Percentiles rank a stretch among this genome's conserved stretches.
These are phyloP conservation scores for Ustilago lituana DNA, from an alignment of 1,284 basidiomycete genomes.

Conservation along the genomic window DNA sequence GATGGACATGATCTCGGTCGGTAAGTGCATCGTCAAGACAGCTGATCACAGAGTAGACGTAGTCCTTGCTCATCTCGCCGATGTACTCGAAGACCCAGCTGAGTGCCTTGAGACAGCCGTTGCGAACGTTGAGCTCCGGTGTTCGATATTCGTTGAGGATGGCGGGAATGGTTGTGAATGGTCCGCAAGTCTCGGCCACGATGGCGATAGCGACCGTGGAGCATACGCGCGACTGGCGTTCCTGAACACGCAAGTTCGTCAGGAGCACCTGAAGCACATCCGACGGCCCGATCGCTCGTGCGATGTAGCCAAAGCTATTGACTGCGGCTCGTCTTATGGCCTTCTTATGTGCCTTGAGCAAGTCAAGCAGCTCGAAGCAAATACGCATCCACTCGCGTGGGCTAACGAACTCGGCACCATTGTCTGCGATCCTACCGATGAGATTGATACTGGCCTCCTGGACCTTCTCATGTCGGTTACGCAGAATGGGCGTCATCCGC, in stretches of 20 bases:
- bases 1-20: slow-evolving; percentile 96
- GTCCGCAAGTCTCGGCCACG: slow-evolving; percentile 89
- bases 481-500: slow-evolving; percentile 98
- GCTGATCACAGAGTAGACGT: slow-evolving; percentile 94
- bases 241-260: slow-evolving; percentile 96
- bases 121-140: slow-evolving; percentile 92
- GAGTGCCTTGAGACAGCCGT: slow-evolving; percentile 97
- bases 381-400: slow-evolving; percentile 99
- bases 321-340: slow-evolving; percentile 97
- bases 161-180: slow-evolving; percentile 98
- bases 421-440: slow-evolving; percentile 99
- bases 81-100: slow-evolving; percentile 99
- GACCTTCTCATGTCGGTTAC: slow-evolving; percentile 99
- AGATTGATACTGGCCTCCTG: slow-evolving; percentile 99
- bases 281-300: slow-evolving; percentile 98
- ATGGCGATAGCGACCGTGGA: slow-evolving; percentile 92
- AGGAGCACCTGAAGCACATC: slow-evolving; percentile 95
- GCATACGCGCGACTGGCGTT: slow-evolving; percentile 97
- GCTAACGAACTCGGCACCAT: slow-evolving; percentile 96
- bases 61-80: slow-evolving; percentile 99
- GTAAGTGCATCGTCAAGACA: slow-evolving; percentile 98
- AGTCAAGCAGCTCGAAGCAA: slow-evolving; percentile 95
- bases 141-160: slow-evolving; percentile 99
- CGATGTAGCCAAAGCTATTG: slow-evolving; percentile 99
- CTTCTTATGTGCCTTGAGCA: slow-evolving; percentile 99